Conservation (phyloP, 352 stramenopile species). For the Thalassiosira exigua region DNA sequence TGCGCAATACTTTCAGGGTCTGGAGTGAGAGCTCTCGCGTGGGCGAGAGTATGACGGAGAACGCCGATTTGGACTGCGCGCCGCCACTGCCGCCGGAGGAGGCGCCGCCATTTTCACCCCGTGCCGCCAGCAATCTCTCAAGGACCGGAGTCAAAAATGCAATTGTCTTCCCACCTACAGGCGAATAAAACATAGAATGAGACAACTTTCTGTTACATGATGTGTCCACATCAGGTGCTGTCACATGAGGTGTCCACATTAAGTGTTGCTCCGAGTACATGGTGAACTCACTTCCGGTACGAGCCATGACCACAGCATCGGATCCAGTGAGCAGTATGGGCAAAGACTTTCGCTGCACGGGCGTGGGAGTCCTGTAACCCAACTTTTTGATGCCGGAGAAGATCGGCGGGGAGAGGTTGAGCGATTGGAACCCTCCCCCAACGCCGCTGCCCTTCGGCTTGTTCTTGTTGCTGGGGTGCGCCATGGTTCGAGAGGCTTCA, state of each 20-base stretch:
- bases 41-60: constrained; percentile 85
- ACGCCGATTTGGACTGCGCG: constrained; percentile 43
- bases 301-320: constrained; percentile 98
- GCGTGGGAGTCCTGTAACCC: constrained; percentile 92
- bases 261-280: no score
- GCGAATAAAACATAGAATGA: background rate
- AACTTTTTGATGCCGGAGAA: constrained; percentile 81
- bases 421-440: constrained; percentile 70
- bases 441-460: constrained; percentile 40
- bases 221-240: no score
- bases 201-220: no score
- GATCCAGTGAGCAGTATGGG: constrained; percentile 94
- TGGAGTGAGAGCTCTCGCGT: constrained; percentile 83
- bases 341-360: constrained; percentile 98
- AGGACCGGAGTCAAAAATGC: constrained; percentile 98
- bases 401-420: constrained; percentile 76
- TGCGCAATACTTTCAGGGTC: constrained; percentile 77
- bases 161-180: constrained; percentile 94
- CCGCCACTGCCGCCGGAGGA: constrained; percentile 5
- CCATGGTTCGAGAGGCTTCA: no score
- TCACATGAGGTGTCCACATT: no score
- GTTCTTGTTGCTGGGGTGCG: constrained; percentile 15
- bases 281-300: constrained; percentile 88
- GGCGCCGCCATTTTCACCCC: constrained; percentile 18
- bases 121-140: constrained; percentile 91